Conservation (phyloP, 192 early-diverging fungal species). For the Backusella tuberculispora region DNA sequence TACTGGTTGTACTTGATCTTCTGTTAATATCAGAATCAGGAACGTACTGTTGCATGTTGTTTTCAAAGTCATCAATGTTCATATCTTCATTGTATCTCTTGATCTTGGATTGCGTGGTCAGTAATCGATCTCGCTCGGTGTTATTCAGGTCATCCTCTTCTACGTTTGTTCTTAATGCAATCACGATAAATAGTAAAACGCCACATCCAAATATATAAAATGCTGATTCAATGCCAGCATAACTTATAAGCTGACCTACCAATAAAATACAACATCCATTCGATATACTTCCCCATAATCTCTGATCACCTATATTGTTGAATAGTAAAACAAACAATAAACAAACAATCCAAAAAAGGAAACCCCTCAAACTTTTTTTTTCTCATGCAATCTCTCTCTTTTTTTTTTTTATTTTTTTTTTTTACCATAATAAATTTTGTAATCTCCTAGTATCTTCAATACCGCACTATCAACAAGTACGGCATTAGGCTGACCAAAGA, state of each 20-base stretch:
- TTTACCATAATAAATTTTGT: constrained; percentile 49
- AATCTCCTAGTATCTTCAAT: constrained; percentile 44
- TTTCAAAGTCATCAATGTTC: not conserved
- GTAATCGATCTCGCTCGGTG: constrained; percentile 22
- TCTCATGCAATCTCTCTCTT: not conserved
- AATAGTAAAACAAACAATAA: not conserved
- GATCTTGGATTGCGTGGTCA: constrained; percentile 10
- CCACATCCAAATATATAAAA: constrained; percentile 41
- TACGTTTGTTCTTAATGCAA: constrained; percentile 26
- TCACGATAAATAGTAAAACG: constrained; percentile 21
- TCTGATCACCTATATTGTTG: constrained; percentile 31
- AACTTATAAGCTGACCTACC: constrained; percentile 30
- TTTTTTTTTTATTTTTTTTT: not conserved
- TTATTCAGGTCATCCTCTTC: not conserved
- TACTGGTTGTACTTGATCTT: constrained; percentile 30
- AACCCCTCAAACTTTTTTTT: not conserved
- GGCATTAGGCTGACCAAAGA: constrained; percentile 37
- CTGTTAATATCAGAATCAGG: constrained; percentile 17
- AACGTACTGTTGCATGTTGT: not conserved
- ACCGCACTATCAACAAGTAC: constrained; percentile 45
- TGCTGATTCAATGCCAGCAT: constrained; percentile 23
- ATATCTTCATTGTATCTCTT: not conserved
- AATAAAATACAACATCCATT: constrained; percentile 33
- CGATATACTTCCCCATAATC: constrained; percentile 41
- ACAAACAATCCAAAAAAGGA: not conserved